These are phyloP conservation scores for Phytophthora tubulina DNA, from an alignment of 352 stramenopile genomes.

Conservation along the genomic window DNA sequence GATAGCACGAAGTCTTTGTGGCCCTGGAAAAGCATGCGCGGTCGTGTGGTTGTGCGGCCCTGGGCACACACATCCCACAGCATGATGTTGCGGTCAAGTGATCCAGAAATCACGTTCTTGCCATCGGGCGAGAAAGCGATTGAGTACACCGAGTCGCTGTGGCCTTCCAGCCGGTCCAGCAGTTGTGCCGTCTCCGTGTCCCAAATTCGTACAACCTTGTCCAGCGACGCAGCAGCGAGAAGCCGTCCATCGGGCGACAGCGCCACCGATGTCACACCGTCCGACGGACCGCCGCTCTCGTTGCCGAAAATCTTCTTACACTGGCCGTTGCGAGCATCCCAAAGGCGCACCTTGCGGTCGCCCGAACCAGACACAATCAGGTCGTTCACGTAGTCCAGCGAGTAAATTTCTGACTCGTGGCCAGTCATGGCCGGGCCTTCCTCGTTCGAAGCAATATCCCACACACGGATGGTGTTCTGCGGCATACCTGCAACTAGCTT, in stretches of 20 bases:
- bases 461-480: constrained; percentile 89
- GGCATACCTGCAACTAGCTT: constrained; percentile 91
- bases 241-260: constrained; percentile 81
- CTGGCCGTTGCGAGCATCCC: constrained; percentile 82
- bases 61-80: constrained; percentile 86
- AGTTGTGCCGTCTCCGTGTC: constrained; percentile 85
- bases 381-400: constrained; percentile 87
- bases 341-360: constrained; percentile 85
- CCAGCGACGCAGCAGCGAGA: constrained; percentile 80
- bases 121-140: constrained; percentile 89
- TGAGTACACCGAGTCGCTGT: constrained; percentile 91
- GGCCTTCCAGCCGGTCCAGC: constrained; percentile 83
- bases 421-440: constrained; percentile 84
- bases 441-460: constrained; percentile 89
- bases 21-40: constrained; percentile 89
- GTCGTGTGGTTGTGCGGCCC: constrained; percentile 79
- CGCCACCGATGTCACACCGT: constrained; percentile 86
- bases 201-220: constrained; percentile 91
- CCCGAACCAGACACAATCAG: constrained; percentile 89
- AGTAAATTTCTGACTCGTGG: constrained; percentile 91
- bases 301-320: constrained; percentile 90
- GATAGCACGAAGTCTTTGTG: constrained; percentile 91
- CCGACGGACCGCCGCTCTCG: constrained; percentile 79
- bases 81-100: constrained; percentile 89
- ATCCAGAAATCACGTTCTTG: constrained; percentile 90